Evolutionary conservation across 306 rosid species (phyloP).

Genomic region (Casuarina equisetifolia): DNA sequence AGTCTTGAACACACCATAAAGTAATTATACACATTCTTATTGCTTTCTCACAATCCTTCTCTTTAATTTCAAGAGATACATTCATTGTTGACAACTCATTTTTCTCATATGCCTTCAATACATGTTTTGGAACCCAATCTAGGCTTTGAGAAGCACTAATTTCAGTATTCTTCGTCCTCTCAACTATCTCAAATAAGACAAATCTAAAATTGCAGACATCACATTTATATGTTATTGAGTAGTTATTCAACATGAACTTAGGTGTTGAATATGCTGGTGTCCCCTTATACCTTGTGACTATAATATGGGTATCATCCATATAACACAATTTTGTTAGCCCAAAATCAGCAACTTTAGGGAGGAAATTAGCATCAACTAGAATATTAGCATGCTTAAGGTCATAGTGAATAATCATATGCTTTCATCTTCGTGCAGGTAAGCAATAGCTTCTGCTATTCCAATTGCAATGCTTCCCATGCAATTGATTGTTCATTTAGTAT

Average conservation of each 20-base stretch:
- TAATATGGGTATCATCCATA: background rate
- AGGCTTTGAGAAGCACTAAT: background rate
- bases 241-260: conserved; percentile 13
- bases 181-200: conserved; percentile 17
- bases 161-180: conserved; percentile 4
- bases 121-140: conserved; percentile 10
- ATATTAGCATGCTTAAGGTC: conserved; percentile 15
- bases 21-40: conserved; percentile 5
- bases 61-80: background rate
- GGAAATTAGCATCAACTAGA: background rate
- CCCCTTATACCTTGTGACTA: conserved; percentile 3
- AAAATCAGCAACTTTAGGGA: conserved; percentile 13
- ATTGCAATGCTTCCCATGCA: conserved; percentile 5
- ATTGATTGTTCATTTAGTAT: background rate
- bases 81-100: background rate
- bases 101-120: conserved; percentile 5
- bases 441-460: conserved; percentile 2
- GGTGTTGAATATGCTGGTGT: conserved; percentile 19
- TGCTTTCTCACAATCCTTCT: conserved; percentile 4
- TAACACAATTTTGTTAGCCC: conserved; percentile 5
- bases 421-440: conserved; percentile 26
- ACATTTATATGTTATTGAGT: conserved; percentile 13
- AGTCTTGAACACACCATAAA: conserved; percentile 15
- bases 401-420: conserved; percentile 16
- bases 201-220: background rate